phyloP scores from a whole-genome alignment of 495 filamentous ascomycete species.

The Trichoderma asperelloides region DNA sequence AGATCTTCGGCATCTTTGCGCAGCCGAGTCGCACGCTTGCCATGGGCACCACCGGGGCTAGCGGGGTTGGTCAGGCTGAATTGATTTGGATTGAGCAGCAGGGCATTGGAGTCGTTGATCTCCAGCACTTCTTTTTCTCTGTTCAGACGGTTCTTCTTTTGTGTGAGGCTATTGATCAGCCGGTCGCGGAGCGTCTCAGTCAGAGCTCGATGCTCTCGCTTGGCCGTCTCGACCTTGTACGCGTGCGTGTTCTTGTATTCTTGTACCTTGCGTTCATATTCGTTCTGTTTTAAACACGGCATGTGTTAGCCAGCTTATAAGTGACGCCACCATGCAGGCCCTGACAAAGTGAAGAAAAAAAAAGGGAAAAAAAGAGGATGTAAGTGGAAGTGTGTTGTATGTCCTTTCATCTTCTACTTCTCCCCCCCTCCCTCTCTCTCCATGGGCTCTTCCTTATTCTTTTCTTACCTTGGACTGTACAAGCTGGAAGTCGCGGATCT shows the following conservation, averaged over 20 bases:
- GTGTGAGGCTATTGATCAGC: constrained; percentile 64
- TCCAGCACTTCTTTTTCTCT: constrained; percentile 85
- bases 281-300: constrained; percentile 30
- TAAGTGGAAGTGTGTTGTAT: not conserved
- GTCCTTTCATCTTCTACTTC: not conserved
- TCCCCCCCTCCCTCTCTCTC: not conserved
- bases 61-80: constrained; percentile 74
- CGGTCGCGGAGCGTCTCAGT: constrained; percentile 73
- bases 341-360: constrained; percentile 7
- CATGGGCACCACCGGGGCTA: constrained; percentile 71
- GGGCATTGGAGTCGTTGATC: constrained; percentile 76
- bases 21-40: constrained; percentile 73
- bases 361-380: not conserved
- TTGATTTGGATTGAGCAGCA: constrained; percentile 86
- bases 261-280: constrained; percentile 44
- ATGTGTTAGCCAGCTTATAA: not conserved
- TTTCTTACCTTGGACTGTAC: constrained; percentile 62
- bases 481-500: constrained; percentile 72
- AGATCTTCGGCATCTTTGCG: constrained; percentile 74
- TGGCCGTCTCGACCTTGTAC: constrained; percentile 64
- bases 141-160: constrained; percentile 65
- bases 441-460: not conserved
- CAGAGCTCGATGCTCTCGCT: constrained; percentile 72
- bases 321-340: not conserved
- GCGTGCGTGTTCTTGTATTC: constrained; percentile 44